Conservation (phyloP, 2,329 filamentous ascomycete species). For the Pestalotiopsis sp. region DNA sequence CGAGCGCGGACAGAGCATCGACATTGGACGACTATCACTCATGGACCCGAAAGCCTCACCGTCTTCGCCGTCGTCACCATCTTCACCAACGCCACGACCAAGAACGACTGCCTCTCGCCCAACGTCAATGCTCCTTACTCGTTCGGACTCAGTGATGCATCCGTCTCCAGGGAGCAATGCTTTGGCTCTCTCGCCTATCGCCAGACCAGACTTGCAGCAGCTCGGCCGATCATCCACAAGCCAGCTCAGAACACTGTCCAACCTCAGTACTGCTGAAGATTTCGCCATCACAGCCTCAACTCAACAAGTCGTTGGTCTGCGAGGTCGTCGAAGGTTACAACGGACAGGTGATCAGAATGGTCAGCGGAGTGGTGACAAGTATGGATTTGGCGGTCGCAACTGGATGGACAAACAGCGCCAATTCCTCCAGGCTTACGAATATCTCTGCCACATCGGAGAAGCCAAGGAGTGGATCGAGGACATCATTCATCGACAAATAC, state of each 20-base stretch:
- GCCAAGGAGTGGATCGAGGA: constrained; percentile 97
- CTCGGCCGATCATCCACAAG: constrained; percentile 88
- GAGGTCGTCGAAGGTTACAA: constrained; percentile 83
- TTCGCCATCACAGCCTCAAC: constrained; percentile 78
- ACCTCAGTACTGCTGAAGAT: constrained; percentile 75
- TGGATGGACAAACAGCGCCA: constrained; percentile 99
- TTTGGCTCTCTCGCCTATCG: constrained; percentile 51
- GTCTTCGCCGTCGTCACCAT: not conserved
- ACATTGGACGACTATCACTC: constrained; percentile 29
- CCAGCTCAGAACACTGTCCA: constrained; percentile 85
- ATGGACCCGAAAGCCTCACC: constrained; percentile 42
- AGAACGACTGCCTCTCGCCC: constrained; percentile 44
- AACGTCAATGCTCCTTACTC: constrained; percentile 64
- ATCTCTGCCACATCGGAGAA: constrained; percentile 97
- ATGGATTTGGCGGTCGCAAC: constrained; percentile 80
- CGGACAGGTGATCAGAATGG: constrained; percentile 61
- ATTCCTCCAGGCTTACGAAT: constrained; percentile 96
- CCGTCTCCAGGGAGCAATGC: constrained; percentile 35
- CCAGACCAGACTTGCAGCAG: constrained; percentile 74
- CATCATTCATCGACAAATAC: constrained; percentile 56
- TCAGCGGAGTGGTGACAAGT: constrained; percentile 52
- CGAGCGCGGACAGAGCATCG: constrained; percentile 54
- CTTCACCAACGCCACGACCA: constrained; percentile 19
- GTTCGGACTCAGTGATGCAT: constrained; percentile 55
- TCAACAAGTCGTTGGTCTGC: constrained; percentile 86